Conservation (phyloP, 768 basidiomycete species). For the Brasilioporus rufonigricans region DNA sequence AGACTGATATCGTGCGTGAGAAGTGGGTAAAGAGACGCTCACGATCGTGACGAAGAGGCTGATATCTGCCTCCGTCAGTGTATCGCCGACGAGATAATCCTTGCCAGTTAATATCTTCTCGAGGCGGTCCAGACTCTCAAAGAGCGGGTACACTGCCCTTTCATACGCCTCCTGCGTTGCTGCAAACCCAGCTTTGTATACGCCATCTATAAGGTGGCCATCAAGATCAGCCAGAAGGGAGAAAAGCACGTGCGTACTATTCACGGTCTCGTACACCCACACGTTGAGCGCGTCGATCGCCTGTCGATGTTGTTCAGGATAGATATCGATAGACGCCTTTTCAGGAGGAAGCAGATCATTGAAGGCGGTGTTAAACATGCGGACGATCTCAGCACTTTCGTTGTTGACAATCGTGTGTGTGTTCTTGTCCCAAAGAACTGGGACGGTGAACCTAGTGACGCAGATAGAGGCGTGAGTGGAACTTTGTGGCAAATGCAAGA, state of each 20-base stretch:
- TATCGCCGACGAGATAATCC: conserved; percentile 80
- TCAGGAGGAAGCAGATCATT: conserved; percentile 67
- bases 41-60: conserved; percentile 94
- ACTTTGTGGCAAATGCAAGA: neutral
- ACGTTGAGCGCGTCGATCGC: conserved; percentile 85
- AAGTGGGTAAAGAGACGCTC: conserved; percentile 20
- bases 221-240: neutral
- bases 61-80: conserved; percentile 80
- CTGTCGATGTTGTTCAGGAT: conserved; percentile 65
- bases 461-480: neutral
- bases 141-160: conserved; percentile 68
- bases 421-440: conserved; percentile 93
- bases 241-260: conserved; percentile 51
- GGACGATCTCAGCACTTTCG: conserved; percentile 92
- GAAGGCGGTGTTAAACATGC: conserved; percentile 87
- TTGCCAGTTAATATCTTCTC: conserved; percentile 77
- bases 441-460: conserved; percentile 70
- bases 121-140: conserved; percentile 74
- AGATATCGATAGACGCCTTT: conserved; percentile 67
- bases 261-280: conserved; percentile 84
- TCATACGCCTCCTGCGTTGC: conserved; percentile 78
- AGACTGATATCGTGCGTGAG: neutral
- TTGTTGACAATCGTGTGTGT: conserved; percentile 88
- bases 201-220: conserved; percentile 60
- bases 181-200: conserved; percentile 63